A percentile compares a stretch with the other conserved stretches of the same genome.
Conservation (phyloP, 176 grass and related monocot species). For the bread wheat (Triticum aestivum) region IWGSC_CS_RefSeq_v2.1 NC_057810.1:194868019-194868518, state of each 20-base stretch:
- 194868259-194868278: background rate
- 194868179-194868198: background rate
- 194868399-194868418: too few species aligned
- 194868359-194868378: too few species aligned
- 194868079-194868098: conserved; percentile 22
- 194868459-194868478: too few species aligned
- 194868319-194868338: background rate
- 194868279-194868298: too few species aligned
- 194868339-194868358: background rate
- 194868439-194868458: too few species aligned
- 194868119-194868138: background rate
- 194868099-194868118: conserved; percentile 7
- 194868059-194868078: conserved; percentile 28
- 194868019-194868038: too few species aligned
- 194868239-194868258: conserved; percentile 22
- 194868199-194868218: conserved; percentile 26
- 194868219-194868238: conserved; percentile 21
- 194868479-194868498: too few species aligned
- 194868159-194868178: background rate
- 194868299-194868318: background rate
- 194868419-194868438: too few species aligned
- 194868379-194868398: too few species aligned
- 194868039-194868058: background rate
- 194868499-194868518: too few species aligned
- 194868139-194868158: background rate